Conservation (phyloP, 495 filamentous ascomycete genomes). For the Neurospora tetraspora region DNA sequence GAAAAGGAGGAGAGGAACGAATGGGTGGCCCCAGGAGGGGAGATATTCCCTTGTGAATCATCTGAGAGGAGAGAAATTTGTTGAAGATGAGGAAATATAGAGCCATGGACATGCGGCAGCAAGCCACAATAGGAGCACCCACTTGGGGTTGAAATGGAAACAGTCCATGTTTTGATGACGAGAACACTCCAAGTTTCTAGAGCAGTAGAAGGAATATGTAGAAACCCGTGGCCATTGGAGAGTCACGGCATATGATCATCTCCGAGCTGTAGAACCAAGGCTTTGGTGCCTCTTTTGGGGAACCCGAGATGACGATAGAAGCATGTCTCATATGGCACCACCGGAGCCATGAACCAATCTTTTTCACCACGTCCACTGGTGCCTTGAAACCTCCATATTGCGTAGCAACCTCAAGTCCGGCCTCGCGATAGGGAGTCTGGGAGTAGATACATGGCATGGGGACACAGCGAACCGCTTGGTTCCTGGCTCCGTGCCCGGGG, state of each 20-base stretch:
- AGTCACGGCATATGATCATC: neutral
- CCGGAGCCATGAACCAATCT: neutral
- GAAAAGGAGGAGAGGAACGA: slow-evolving; percentile 7
- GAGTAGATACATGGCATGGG: neutral
- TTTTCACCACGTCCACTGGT: neutral
- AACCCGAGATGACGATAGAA: neutral
- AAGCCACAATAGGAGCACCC: neutral
- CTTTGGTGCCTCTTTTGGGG: neutral
- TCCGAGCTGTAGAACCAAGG: neutral
- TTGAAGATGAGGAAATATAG: neutral
- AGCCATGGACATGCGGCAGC: neutral
- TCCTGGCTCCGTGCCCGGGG: neutral
- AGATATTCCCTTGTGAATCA: slow-evolving; percentile 4
- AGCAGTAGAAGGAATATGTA: neutral
- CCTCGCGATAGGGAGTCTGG: neutral
- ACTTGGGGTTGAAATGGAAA: neutral
- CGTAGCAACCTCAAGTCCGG: neutral
- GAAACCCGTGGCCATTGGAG: neutral
- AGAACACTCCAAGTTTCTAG: neutral
- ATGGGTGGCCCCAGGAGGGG: slow-evolving; percentile 14
- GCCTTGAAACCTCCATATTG: neutral
- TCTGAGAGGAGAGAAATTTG: slow-evolving; percentile 1
- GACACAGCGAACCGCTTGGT: neutral
- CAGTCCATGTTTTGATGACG: neutral
- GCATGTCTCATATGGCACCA: neutral